Base-by-base conservation (phyloP, 2,329 filamentous ascomycete species). In the Colletotrichum karsti region DNA sequence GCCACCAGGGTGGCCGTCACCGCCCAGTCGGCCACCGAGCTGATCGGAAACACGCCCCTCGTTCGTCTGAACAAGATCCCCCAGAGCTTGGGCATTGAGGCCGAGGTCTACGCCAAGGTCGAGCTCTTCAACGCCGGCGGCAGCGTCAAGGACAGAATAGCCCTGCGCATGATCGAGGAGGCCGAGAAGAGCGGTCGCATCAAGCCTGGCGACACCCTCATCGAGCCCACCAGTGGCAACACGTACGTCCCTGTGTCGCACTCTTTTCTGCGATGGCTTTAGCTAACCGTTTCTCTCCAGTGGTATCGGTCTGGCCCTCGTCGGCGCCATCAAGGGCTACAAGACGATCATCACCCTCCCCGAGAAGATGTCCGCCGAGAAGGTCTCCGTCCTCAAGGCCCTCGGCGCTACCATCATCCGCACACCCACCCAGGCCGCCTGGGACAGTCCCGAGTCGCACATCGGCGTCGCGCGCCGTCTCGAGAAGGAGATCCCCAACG, bases 341-440 rank as follows among this genome's bases (percentile, higher is more conserved):
- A 95, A 95, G 82, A 97, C 95, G 42, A 98, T 99, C 82, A 99
- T 99, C 80, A 99, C 96, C 10, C 89, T 99, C 50, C 96, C 96
- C 57, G 96, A 99, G 84, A 99, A 99, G 87, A 99, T 99, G 96
- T 98, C 94, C 1, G 93, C 94, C 53, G 96, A 99, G 82, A 99
- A 99, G 82, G 96, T 99, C 41, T 92, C 95, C 2, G 96, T 99
- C 28, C 87, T 99, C 70, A 93, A 94, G 74, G 95, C 96, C 30
- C 88, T 99, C 58, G 95, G 95, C 71, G 96, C 96, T 44, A 98
- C 97, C 77, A 98, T 99, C 81, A 98, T 99, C 79, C 92, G 96
- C 61, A 99, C 96, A 4, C 96, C 96, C 24, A 99, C 95, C 35
- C 94, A 97, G 81, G 96, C 96, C 39, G 95, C 96, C 44, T 98